These are phyloP conservation scores for Pholiota molesta DNA, from an alignment of 768 basidiomycete genomes.

Conservation along the genomic window DNA sequence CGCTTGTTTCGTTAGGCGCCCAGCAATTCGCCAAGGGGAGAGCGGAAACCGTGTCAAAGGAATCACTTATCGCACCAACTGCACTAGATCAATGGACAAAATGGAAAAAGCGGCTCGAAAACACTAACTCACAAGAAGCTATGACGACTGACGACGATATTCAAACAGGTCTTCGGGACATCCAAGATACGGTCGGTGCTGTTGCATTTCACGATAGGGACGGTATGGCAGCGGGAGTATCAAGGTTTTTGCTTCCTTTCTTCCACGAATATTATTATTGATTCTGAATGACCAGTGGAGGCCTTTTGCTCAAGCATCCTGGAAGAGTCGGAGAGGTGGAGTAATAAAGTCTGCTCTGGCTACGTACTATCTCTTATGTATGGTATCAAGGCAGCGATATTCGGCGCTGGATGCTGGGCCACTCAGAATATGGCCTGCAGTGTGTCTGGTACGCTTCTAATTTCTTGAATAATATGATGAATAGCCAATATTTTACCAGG, in stretches of 20 bases:
- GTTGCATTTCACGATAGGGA: constrained; percentile 52
- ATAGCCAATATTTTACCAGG: constrained; percentile 40
- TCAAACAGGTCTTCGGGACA: constrained; percentile 15
- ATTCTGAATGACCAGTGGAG: constrained; percentile 54
- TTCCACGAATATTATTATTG: not conserved
- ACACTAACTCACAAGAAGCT: not conserved
- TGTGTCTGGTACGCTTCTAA: constrained; percentile 53
- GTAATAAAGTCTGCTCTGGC: not conserved
- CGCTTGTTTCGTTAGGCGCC: constrained; percentile 66
- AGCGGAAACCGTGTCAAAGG: constrained; percentile 39
- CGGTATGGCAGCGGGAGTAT: constrained; percentile 71
- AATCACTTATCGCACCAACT: constrained; percentile 50
- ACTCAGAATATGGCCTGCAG: constrained; percentile 62
- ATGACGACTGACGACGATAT: not conserved
- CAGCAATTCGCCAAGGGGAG: constrained; percentile 47
- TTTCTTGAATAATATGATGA: not conserved
- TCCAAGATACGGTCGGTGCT: constrained; percentile 87
- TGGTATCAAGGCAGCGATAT: constrained; percentile 59
- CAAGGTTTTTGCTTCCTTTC: constrained; percentile 51
- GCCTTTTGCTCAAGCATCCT: constrained; percentile 73
- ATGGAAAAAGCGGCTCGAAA: constrained; percentile 56
- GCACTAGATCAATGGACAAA: constrained; percentile 58
- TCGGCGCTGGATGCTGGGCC: constrained; percentile 81
- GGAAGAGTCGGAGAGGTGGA: constrained; percentile 77
- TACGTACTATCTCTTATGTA: not conserved